Evolutionary conservation across 2,329 filamentous ascomycete genomes (phyloP).

Genomic region (Pseudogymnoascus sp.): DNA sequence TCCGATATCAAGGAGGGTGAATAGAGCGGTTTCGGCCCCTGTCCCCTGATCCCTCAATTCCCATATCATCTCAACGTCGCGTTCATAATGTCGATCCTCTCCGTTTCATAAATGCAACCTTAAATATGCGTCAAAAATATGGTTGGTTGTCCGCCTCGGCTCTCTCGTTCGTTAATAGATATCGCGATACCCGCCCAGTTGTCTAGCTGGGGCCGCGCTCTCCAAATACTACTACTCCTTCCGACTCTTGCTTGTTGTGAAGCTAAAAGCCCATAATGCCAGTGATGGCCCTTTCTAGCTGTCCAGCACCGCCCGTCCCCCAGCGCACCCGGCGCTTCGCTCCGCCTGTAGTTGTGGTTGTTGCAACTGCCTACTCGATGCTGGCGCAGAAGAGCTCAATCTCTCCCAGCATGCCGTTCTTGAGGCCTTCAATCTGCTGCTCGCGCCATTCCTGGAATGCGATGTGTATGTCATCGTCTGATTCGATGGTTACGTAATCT

Average conservation of each 20-base stretch:
- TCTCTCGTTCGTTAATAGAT: background rate
- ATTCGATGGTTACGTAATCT: slow-evolving; percentile 87
- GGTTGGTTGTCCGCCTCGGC: background rate
- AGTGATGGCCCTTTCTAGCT: slow-evolving; percentile 7
- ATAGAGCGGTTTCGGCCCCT: background rate
- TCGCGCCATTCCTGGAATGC: slow-evolving; percentile 94
- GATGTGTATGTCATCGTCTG: slow-evolving; percentile 91
- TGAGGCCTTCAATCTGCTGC: slow-evolving; percentile 52
- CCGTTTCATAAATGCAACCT: background rate
- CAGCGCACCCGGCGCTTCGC: slow-evolving; percentile 1
- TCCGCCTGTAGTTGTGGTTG: background rate
- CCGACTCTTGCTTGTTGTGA: slow-evolving; percentile 2
- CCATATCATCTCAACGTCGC: slow-evolving; percentile 8
- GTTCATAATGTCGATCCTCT: slow-evolving; percentile 6
- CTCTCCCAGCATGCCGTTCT: slow-evolving; percentile 69
- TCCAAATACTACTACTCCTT: background rate
- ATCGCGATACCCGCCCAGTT: background rate
- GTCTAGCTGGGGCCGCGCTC: background rate
- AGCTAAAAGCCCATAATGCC: background rate
- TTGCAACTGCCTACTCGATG: slow-evolving; percentile 18
- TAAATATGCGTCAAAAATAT: background rate
- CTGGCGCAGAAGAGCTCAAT: slow-evolving; percentile 78
- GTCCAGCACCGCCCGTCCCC: background rate
- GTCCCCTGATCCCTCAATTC: background rate
- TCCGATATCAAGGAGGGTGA: slow-evolving; percentile 3